Conservation (phyloP, 2,329 filamentous ascomycete species). For the Paecilomyces sp. region DNA sequence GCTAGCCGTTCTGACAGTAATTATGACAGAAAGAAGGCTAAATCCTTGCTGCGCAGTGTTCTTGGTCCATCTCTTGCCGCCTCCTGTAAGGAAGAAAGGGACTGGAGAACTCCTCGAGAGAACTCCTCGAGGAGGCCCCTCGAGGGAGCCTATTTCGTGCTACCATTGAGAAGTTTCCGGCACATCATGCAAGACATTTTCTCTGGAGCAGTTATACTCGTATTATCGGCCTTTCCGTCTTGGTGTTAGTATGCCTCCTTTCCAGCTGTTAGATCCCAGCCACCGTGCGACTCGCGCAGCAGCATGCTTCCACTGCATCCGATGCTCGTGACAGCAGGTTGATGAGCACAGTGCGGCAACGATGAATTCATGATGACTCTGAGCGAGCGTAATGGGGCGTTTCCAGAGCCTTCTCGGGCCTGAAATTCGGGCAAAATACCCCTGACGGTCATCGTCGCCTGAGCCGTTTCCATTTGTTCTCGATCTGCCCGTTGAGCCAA, state of each 20-base stretch:
- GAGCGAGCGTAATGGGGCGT: not conserved
- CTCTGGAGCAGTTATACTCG: not conserved
- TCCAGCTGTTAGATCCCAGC: not conserved
- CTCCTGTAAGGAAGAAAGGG: not conserved
- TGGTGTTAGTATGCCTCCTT: not conserved
- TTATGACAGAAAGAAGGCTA: not conserved
- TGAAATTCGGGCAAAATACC: not conserved
- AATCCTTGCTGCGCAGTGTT: not conserved
- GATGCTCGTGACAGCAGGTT: not conserved
- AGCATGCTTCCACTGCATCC: not conserved
- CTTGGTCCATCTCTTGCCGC: not conserved
- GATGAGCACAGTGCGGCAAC: not conserved
- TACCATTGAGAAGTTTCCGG: not conserved
- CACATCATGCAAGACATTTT: not conserved
- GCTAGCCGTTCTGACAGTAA: not conserved
- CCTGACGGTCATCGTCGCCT: not conserved
- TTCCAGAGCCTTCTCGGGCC: not conserved
- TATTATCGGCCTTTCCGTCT: not conserved
- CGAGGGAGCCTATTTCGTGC: not conserved
- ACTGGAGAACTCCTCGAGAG: not conserved
- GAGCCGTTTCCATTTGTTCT: not conserved
- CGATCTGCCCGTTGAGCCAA: not conserved
- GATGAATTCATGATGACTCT: not conserved
- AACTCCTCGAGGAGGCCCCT: not conserved
- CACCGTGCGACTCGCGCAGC: not conserved